These are phyloP conservation scores for Farysia itapuensis DNA, from an alignment of 1,284 basidiomycete genomes.

Conservation along the genomic window DNA sequence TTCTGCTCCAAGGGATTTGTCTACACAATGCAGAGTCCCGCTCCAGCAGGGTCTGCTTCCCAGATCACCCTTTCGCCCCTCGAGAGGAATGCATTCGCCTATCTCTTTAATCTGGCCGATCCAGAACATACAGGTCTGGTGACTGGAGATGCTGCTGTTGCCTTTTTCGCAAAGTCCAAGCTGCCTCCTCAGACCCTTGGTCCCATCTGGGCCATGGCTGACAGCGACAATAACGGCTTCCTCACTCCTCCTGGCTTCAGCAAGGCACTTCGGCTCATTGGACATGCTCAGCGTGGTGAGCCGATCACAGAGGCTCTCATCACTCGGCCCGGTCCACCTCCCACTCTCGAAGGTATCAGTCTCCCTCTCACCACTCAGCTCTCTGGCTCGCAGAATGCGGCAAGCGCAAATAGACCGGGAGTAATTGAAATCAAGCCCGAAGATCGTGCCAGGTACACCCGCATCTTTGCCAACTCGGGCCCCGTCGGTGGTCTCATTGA, in stretches of 20 bases:
- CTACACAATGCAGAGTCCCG: conserved; percentile 33
- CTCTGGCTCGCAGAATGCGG: conserved; percentile 12
- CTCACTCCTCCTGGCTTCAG: conserved; percentile 65
- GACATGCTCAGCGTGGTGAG: conserved; percentile 86
- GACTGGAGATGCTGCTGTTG: conserved; percentile 54
- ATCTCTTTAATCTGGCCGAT: conserved; percentile 54
- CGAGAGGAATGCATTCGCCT: conserved; percentile 53
- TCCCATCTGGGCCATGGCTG: conserved; percentile 90
- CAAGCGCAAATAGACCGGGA: conserved; percentile 18
- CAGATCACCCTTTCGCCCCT: conserved; percentile 32
- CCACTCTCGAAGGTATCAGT: conserved; percentile 74
- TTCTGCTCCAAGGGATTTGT: too few relatives aligned
- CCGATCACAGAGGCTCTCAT: conserved; percentile 64
- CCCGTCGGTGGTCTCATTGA: conserved; percentile 52
- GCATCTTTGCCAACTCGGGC: conserved; percentile 57
- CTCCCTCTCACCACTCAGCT: conserved; percentile 59
- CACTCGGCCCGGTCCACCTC: conserved; percentile 70
- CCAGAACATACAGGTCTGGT: conserved; percentile 51
- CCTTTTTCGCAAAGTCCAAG: conserved; percentile 55
- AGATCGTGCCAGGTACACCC: conserved; percentile 57
- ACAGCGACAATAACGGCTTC: conserved; percentile 67
- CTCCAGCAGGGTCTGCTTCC: conserved; percentile 21
- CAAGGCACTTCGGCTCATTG: conserved; percentile 87
- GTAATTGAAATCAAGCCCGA: conserved; percentile 50
- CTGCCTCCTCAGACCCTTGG: conserved; percentile 66